These are phyloP conservation scores for Phytophthora quininea DNA, from an alignment of 352 stramenopile species.

Conservation along the genomic window DNA sequence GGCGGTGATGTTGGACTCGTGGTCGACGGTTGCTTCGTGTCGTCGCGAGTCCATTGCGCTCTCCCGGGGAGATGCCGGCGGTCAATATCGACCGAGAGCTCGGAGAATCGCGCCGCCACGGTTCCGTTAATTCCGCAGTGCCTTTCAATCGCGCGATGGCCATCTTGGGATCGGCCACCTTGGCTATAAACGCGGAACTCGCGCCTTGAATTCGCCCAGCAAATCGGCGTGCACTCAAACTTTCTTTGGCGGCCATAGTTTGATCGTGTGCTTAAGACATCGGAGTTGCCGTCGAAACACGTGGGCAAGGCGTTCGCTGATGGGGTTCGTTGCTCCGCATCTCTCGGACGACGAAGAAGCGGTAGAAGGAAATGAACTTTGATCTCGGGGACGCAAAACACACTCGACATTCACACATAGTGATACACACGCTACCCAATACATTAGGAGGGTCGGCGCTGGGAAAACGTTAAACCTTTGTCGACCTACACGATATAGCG, in stretches of 20 bases:
- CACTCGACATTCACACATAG: conserved; percentile 1
- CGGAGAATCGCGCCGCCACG: not conserved
- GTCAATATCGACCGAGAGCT: not conserved
- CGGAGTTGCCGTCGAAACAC: not conserved
- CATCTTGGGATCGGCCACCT: not conserved
- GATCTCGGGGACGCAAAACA: not conserved
- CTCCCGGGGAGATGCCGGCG: no score
- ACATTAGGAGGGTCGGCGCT: conserved; percentile 2
- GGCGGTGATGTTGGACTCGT: not conserved
- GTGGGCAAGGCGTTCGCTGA: not conserved
- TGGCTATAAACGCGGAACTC: not conserved
- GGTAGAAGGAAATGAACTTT: not conserved
- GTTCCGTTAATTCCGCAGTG: no score
- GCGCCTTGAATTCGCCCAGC: no score
- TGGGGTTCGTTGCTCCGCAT: not conserved
- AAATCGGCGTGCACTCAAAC: not conserved
- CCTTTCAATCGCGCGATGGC: not conserved
- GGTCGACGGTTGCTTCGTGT: not conserved
- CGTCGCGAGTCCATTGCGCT: not conserved
- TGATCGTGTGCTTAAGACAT: not conserved
- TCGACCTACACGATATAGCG: not conserved
- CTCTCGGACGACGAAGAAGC: not conserved
- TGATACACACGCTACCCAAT: conserved; percentile 5
- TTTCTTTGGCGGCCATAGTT: not conserved
- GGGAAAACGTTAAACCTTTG: not conserved